Conservation (phyloP, 176 grass and related monocot species). For the Zoysia pacifica region DNA sequence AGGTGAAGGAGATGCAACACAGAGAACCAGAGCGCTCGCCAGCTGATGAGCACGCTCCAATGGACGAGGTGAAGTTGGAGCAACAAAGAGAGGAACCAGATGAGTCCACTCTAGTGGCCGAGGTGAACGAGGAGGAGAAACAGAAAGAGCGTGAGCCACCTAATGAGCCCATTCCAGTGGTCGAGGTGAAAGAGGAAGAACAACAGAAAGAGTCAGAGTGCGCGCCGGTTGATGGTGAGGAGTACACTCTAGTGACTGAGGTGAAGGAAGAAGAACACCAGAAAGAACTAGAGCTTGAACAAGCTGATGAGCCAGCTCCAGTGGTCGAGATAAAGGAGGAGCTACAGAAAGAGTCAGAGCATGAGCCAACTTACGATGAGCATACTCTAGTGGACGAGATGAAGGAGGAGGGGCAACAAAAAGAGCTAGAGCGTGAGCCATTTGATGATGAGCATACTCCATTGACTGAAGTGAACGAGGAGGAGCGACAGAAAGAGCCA, state of each 20-base stretch:
- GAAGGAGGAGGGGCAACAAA: conserved; percentile 2
- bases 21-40: not conserved
- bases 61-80: not conserved
- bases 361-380: no score
- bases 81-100: not conserved
- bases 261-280: no score
- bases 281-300: not conserved
- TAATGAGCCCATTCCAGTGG: not conserved
- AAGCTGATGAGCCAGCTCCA: no score
- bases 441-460: conserved; percentile 40
- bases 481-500: not conserved
- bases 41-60: conserved; percentile 28
- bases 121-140: not conserved
- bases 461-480: conserved; percentile 9
- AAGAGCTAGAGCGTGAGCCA: no score
- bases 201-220: not conserved
- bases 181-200: not conserved
- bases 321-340: no score
- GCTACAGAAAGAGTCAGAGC: no score
- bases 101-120: not conserved
- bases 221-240: conserved; percentile 16
- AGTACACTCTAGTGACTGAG: not conserved
- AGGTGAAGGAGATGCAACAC: not conserved
- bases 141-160: not conserved
- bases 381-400: conserved; percentile 3